Evolutionary conservation across 2,329 filamentous ascomycete species (phyloP), one percentile per base, ranked within the genome.

Genomic region (Juglanconis oblonga): DNA sequence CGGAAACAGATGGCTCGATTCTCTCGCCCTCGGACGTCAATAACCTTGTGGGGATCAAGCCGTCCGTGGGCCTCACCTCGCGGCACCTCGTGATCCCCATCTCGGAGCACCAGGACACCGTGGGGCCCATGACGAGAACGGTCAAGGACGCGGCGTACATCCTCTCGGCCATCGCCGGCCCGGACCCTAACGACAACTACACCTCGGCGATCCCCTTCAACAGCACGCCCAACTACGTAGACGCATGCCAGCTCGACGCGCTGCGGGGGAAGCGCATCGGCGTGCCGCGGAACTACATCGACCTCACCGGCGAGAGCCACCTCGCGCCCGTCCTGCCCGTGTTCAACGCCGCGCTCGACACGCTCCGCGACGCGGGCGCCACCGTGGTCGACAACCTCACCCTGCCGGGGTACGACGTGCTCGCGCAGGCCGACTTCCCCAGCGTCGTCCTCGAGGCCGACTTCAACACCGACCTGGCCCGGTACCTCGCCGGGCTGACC

Each of bases 21-120:
- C 68, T 89, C 4, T 78, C 77, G 9, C 88, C 88, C 0, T 68
- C 76, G 0, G 67, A 71, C 48, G 54, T 63, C 5, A 88, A 84
- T 73, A 87, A 87, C 59, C 69, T 90, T 4, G 87, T 89, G 0
- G 88, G 87, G 0, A 85, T 91, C 67, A 88, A 87, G 70, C 86
- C 87, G 83, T 89, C 44, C 5, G 44, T 45, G 3, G 88, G 88
- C 0, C 73, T 90, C 2, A 88, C 83, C 0, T 87, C 84, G 5
- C 77, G 85, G 29, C 72, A 81, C 61, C 76, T 88, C 4, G 87
- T 90, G 1, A 82, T 91, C 10, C 88, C 89, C 0, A 84, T 91
- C 4, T 83, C 80, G 2, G 72, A 80, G 36, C 81, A 85, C 65
- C 85, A 88, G 66, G 89, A 92, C 66, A 87, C 83, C 0, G 77